Conservation (phyloP, 257 asterid species). For the Solanum ossicruentum region DNA sequence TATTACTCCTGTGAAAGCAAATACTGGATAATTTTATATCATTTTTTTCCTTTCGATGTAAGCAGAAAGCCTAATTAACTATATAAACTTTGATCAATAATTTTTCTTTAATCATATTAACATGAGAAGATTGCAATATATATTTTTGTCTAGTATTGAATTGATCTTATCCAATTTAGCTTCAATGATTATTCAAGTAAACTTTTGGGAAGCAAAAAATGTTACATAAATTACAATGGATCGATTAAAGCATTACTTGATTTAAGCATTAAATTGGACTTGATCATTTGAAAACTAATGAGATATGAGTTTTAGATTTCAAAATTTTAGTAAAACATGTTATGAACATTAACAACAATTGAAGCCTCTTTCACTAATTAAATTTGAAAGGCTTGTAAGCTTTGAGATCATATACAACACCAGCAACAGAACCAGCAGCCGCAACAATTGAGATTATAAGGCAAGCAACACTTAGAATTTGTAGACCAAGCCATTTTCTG, state of each 20-base stretch:
- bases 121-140: background rate
- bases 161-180: background rate
- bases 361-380: conserved; percentile 5
- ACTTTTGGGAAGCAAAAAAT: background rate
- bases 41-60: background rate
- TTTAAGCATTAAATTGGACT: background rate
- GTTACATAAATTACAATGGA: background rate
- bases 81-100: background rate
- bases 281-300: background rate
- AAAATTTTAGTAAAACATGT: background rate
- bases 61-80: no score
- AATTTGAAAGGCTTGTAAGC: conserved; percentile 50
- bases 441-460: conserved; percentile 54
- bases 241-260: no score
- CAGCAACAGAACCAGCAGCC: conserved; percentile 63
- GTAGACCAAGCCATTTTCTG: conserved; percentile 43
- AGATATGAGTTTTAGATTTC: background rate
- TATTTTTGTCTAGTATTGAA: background rate
- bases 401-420: conserved; percentile 57
- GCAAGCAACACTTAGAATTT: conserved; percentile 46
- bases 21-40: no score
- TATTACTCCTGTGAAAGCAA: background rate
- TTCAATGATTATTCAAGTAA: background rate
- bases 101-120: background rate
- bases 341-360: conserved; percentile 17